phyloP scores from a whole-genome alignment of 108 stramenopile species.

The Pelagomonas calceolata region DNA sequence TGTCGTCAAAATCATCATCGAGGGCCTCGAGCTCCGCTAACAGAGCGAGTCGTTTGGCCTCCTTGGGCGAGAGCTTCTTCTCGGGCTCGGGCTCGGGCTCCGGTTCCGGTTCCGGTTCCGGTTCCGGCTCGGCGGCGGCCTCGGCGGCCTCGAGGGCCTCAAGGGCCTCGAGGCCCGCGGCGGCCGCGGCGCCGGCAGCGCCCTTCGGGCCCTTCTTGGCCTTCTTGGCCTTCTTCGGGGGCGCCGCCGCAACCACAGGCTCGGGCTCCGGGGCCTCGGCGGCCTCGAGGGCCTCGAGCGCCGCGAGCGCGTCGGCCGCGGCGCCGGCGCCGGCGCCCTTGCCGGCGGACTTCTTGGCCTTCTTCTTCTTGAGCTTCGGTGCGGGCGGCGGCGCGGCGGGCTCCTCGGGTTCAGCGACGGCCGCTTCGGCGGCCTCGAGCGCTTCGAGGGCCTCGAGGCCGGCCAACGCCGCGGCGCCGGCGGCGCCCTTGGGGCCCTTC shows the following conservation, averaged over 20 bases:
- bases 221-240: constrained; percentile 44
- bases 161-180: constrained; percentile 49
- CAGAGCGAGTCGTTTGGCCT: constrained; percentile 43
- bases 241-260: not conserved
- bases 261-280: not conserved
- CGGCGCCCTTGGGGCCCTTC: too few relatives aligned
- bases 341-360: not conserved
- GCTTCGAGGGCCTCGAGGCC: too few relatives aligned
- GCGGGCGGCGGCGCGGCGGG: not conserved
- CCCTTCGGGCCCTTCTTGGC: constrained; percentile 5
- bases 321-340: not conserved
- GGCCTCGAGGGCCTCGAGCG: not conserved
- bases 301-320: not conserved
- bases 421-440: not conserved
- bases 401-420: not conserved
- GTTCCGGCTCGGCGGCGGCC: constrained; percentile 7
- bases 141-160: constrained; percentile 16
- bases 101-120: too few relatives aligned
- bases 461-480: too few relatives aligned
- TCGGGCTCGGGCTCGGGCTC: constrained; percentile 32
- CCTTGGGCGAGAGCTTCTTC: constrained; percentile 39
- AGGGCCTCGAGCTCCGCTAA: constrained; percentile 20
- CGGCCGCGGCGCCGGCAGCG: constrained; percentile 41
- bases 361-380: not conserved
- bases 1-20: constrained; percentile 18